Evolutionary conservation across 1,139 yeast genomes (phyloP), one percentile per base, ranked within the genome.

Genomic region (Magnusiomyces suaveolens): DNA sequence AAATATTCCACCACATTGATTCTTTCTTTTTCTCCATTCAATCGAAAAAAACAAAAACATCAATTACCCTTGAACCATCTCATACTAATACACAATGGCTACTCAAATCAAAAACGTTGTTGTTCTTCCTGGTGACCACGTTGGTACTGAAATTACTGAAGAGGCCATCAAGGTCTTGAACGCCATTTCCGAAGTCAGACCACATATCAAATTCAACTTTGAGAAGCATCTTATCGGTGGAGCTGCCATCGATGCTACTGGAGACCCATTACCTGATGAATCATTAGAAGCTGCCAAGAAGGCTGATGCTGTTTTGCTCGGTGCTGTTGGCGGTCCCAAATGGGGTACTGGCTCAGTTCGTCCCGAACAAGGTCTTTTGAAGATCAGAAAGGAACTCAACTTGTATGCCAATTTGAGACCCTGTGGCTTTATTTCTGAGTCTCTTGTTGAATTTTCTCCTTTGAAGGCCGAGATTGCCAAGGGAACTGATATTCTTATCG

Each of bases 261-360:
- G 98, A 53, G 81, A 69, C 48, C 97, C 98, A 55, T 77, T 92
- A 61, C 88, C 97, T n/a, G 95, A 84, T 59, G 94, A 78, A 54
- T 78, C 97, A 1, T 77, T 92, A 52, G 86, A 75, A 52, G 88
- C 95, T 16, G 81, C 97, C 51, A 89, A 87, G 72, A 73, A 73
- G 49, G 85, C 97, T 1, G 95, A 92, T 68, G 98, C 98, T 41
- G 96, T 92, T 21, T 75, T 92, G 60, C 77, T 92, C 57, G 98
- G 98, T 60, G 97, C 98, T 3, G 98, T 92, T 29, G 98, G 98
- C 60, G 98, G 98, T 29, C 98, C 98, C 58, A 92, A 92, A 73
- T 92, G 98, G 98, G 94, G 95, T 41, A 87, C 97, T 41, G 97
- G 51, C 38, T 86, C 96, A 53, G 44, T 41, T n/a, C 23, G 44